Evolutionary conservation across 768 basidiomycete species (phyloP).

Genomic region (Russula griseocarnosa): DNA sequence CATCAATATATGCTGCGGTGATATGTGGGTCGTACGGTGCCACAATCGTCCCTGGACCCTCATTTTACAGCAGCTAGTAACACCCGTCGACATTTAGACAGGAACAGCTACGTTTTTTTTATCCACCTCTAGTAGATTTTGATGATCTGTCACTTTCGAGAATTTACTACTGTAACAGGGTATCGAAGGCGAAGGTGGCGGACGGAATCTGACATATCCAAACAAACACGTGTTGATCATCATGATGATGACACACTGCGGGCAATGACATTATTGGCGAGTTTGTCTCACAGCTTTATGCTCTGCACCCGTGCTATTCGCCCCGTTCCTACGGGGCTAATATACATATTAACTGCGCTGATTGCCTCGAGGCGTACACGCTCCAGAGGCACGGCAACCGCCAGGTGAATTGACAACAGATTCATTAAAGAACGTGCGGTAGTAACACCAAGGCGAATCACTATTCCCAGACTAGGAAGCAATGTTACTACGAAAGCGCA

Average conservation of each 20-base stretch:
- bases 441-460: neutral
- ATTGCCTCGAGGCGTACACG: constrained; percentile 26
- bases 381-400: constrained; percentile 18
- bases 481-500: constrained; percentile 3
- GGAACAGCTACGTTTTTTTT: neutral
- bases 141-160: neutral
- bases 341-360: constrained; percentile 17
- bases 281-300: constrained; percentile 3
- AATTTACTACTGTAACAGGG: neutral
- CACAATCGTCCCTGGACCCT: neutral
- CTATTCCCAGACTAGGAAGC: constrained; percentile 4
- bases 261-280: constrained; percentile 1
- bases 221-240: neutral
- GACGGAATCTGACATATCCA: neutral
- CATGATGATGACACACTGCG: neutral
- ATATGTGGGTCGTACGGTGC: neutral
- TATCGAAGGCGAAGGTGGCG: neutral
- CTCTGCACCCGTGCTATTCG: neutral
- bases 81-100: neutral
- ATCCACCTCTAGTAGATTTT: neutral
- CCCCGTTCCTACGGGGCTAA: constrained; percentile 2
- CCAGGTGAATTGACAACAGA: constrained; percentile 16
- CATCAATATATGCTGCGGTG: neutral
- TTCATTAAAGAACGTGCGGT: constrained; percentile 17
- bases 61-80: neutral